A percentile compares a stretch with the other conserved stretches of the same genome.
Conservation (phyloP, 2,329 filamentous ascomycete genomes). For the Alternaria sp. region DNA sequence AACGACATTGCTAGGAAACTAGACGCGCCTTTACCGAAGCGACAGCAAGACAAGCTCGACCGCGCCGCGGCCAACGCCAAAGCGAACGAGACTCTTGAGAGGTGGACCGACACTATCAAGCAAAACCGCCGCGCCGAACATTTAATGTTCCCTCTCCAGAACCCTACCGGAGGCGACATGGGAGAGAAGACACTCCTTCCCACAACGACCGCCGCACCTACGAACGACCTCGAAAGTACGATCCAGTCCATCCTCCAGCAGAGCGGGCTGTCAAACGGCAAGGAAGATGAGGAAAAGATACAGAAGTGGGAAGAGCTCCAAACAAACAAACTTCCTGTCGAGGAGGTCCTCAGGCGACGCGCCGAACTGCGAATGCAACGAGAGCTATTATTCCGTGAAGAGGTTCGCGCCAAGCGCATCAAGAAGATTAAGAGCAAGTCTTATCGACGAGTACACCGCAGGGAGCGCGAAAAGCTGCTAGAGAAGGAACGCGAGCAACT, state of each 20-base stretch:
- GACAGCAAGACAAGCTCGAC: slow-evolving; percentile 85
- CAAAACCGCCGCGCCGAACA: slow-evolving; percentile 91
- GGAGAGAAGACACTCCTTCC: slow-evolving; percentile 71
- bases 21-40: slow-evolving; percentile 79
- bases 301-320: slow-evolving; percentile 73
- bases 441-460: slow-evolving; percentile 90
- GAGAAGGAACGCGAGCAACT: slow-evolving; percentile 64
- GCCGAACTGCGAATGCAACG: slow-evolving; percentile 79
- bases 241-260: slow-evolving; percentile 90
- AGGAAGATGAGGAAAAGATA: slow-evolving; percentile 67
- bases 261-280: slow-evolving; percentile 74
- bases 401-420: slow-evolving; percentile 86
- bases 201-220: slow-evolving; percentile 63
- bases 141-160: slow-evolving; percentile 82
- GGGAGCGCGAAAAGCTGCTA: slow-evolving; percentile 68
- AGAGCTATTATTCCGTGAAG: slow-evolving; percentile 86
- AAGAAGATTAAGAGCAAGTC: slow-evolving; percentile 99
- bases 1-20: slow-evolving; percentile 71
- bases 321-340: slow-evolving; percentile 73
- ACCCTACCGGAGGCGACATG: slow-evolving; percentile 68
- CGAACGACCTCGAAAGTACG: slow-evolving; percentile 82
- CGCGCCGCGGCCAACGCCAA: slow-evolving; percentile 85
- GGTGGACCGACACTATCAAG: slow-evolving; percentile 96
- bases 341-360: slow-evolving; percentile 73
- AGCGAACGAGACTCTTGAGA: slow-evolving; percentile 86